Percentiles rank a stretch among this genome's conserved stretches.
These are phyloP conservation scores for Strigomonas culicis DNA, from an alignment of 208 protist species.

Conservation along the genomic window DNA sequence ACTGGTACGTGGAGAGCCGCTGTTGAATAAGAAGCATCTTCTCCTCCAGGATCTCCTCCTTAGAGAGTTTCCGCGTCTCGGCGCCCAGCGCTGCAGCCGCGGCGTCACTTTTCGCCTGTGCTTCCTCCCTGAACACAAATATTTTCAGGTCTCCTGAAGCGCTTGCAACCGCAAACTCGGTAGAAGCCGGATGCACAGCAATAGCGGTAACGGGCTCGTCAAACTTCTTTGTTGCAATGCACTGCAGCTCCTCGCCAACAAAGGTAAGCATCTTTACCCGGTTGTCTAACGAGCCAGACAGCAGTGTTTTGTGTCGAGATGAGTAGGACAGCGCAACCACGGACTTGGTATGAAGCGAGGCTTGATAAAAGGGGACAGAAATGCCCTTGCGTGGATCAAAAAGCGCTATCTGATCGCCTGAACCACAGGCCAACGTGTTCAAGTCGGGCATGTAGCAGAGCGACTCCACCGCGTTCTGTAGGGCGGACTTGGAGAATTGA, in stretches of 20 bases:
- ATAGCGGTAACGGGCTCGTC: conserved; percentile 52
- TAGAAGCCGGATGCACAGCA: conserved; percentile 58
- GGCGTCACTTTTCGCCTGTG: neutral
- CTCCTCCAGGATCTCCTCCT: conserved; percentile 31
- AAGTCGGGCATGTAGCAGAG: conserved; percentile 37
- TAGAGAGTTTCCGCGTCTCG: conserved; percentile 6
- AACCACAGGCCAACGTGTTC: conserved; percentile 36
- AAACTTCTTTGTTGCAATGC: conserved; percentile 62
- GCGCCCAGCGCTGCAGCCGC: neutral
- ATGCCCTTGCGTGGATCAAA: conserved; percentile 78
- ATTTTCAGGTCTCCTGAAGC: conserved; percentile 62
- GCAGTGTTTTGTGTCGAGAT: conserved; percentile 45
- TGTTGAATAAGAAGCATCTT: conserved; percentile 64
- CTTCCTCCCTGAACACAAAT: conserved; percentile 43
- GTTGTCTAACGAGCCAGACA: conserved; percentile 72
- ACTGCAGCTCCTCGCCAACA: conserved; percentile 35
- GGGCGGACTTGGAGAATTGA: conserved; percentile 27
- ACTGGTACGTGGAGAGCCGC: conserved; percentile 64
- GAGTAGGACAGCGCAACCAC: conserved; percentile 68
- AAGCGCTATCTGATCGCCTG: conserved; percentile 53
- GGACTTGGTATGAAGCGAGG: conserved; percentile 79
- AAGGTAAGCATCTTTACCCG: conserved; percentile 81
- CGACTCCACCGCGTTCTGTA: conserved; percentile 50
- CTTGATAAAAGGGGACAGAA: conserved; percentile 30
- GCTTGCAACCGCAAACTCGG: conserved; percentile 68